Conservation (phyloP, 495 filamentous ascomycete species). For the Penicillium arizonense region DNA sequence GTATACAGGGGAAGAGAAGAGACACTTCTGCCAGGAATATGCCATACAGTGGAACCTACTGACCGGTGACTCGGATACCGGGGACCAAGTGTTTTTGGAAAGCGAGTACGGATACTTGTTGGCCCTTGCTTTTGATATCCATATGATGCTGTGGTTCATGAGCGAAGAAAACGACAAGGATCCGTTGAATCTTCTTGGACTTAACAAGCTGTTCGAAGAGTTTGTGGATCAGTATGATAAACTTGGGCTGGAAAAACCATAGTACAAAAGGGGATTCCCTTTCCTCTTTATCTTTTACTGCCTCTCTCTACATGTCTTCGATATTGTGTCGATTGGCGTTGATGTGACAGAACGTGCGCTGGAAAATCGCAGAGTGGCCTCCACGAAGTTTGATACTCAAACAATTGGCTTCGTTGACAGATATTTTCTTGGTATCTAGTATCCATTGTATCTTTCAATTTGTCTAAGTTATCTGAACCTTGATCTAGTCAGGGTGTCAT, state of each 20-base stretch:
- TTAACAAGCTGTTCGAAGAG: conserved; percentile 28
- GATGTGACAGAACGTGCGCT: too few species aligned
- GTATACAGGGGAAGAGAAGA: conserved; percentile 32
- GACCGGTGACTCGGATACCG: conserved; percentile 29
- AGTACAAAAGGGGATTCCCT: too few species aligned
- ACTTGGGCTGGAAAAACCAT: conserved; percentile 6
- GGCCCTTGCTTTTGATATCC: conserved; percentile 32
- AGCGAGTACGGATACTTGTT: conserved; percentile 27
- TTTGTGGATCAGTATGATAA: conserved; percentile 24
- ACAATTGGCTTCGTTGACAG: too few species aligned
- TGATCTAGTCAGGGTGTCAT: too few species aligned
- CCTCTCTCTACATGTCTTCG: too few species aligned
- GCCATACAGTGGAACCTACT: conserved; percentile 22
- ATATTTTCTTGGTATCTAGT: too few species aligned
- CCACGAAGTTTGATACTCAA: too few species aligned
- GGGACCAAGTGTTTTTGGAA: conserved; percentile 27
- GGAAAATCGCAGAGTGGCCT: too few species aligned
- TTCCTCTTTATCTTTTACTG: too few species aligned
- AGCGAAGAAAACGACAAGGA: conserved; percentile 20
- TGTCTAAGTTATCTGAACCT: too few species aligned
- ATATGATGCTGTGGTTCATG: conserved; percentile 36
- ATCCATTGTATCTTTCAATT: too few species aligned
- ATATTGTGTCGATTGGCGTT: too few species aligned
- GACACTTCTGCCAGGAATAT: conserved; percentile 31
- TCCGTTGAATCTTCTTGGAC: conserved; percentile 23